phyloP scores from a whole-genome alignment of 345 rosid species.

The Populus simonii region DNA sequence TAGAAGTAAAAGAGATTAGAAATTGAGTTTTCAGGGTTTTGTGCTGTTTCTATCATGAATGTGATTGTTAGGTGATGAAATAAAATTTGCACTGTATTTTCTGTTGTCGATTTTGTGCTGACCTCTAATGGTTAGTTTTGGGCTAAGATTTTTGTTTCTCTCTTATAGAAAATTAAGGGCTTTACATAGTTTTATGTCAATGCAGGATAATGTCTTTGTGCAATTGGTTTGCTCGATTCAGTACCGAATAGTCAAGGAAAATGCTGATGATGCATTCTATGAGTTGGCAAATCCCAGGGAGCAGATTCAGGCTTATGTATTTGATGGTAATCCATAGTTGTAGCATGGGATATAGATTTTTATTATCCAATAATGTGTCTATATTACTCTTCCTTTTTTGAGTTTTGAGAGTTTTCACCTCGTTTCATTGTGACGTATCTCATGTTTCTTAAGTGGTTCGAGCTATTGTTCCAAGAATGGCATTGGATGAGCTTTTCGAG shows the following conservation, averaged over 20 bases:
- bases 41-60: neutral
- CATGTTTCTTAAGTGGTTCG: slow-evolving; percentile 63
- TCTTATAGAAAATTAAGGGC: neutral
- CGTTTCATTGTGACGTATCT: neutral
- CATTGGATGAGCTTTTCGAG: slow-evolving; percentile 83
- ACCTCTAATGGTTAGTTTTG: neutral
- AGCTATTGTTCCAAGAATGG: slow-evolving; percentile 88
- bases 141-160: neutral
- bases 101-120: neutral
- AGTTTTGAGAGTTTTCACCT: neutral
- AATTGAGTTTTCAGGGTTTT: neutral
- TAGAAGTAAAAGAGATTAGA: neutral
- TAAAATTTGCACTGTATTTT: neutral
- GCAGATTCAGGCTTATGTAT: slow-evolving; percentile 94
- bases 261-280: slow-evolving; percentile 96
- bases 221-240: slow-evolving; percentile 93
- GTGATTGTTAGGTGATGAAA: neutral
- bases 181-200: neutral
- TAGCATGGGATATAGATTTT: neutral
- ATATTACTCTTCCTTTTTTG: neutral
- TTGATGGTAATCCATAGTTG: slow-evolving; percentile 59
- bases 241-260: slow-evolving; percentile 62
- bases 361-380: neutral
- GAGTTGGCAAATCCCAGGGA: slow-evolving; percentile 89
- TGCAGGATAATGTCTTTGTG: slow-evolving; percentile 94